Percentiles rank a stretch among this genome's conserved stretches.
Conservation (phyloP, 2,329 filamentous ascomycete species). For the Alternaria sp. region DNA sequence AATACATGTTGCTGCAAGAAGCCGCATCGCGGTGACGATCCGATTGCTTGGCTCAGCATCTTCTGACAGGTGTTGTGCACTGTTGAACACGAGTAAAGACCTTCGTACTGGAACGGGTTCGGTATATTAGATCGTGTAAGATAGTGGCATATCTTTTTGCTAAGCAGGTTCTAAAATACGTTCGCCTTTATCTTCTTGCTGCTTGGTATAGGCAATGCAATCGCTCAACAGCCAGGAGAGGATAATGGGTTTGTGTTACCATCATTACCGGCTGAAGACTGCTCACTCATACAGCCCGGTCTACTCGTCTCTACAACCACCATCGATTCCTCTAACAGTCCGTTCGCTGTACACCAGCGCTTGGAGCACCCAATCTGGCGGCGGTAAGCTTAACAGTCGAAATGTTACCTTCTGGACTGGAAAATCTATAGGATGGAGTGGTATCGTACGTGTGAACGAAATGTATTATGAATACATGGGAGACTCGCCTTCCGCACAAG, state of each 20-base stretch:
- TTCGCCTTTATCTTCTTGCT: background rate
- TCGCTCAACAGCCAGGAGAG: background rate
- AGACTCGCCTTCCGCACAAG: slow-evolving; percentile 2
- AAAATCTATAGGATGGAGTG: slow-evolving; percentile 6
- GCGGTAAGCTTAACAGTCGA: slow-evolving; percentile 3
- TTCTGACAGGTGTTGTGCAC: background rate
- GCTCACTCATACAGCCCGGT: background rate
- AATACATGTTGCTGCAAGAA: background rate
- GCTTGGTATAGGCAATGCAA: background rate
- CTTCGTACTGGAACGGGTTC: background rate
- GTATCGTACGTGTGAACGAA: slow-evolving; percentile 2
- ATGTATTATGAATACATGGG: slow-evolving; percentile 5
- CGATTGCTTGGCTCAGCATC: background rate
- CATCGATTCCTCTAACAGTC: slow-evolving; percentile 1
- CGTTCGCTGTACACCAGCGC: slow-evolving; percentile 7
- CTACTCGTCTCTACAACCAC: slow-evolving; percentile 4
- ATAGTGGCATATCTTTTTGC: background rate
- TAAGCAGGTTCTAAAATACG: background rate
- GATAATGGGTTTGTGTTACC: background rate
- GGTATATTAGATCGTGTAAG: background rate
- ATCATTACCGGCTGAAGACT: background rate
- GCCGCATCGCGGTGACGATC: background rate
- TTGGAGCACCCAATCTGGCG: slow-evolving; percentile 3
- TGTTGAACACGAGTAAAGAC: background rate
- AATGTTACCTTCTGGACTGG: slow-evolving; percentile 8